phyloP scores from a whole-genome alignment of 805 yeast genomes.

The Lipomyces spencermartinsiae region DNA sequence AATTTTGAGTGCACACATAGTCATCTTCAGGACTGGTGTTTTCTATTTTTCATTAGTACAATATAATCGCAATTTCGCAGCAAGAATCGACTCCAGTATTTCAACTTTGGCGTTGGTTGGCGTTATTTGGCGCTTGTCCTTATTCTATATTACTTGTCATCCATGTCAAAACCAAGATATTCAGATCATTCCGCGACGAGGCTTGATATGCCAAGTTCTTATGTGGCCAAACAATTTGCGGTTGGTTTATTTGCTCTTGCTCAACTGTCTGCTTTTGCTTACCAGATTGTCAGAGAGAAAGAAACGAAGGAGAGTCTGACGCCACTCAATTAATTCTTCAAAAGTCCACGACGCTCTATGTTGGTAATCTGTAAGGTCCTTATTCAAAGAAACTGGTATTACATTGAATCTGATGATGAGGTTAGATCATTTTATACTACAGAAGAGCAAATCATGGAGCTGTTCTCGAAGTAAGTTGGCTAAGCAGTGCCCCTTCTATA shows the following conservation, averaged over 20 bases:
- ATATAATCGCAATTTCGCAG: too few species aligned
- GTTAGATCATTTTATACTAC: constrained; percentile 77
- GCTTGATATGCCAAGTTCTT: constrained; percentile 34
- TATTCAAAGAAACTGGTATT: neutral
- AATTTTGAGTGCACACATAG: neutral
- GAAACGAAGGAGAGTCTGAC: neutral
- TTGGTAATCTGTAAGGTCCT: constrained; percentile 68
- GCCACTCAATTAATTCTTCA: constrained; percentile 53
- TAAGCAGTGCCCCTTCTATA: neutral
- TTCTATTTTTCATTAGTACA: too few species aligned
- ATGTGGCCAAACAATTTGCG: constrained; percentile 26
- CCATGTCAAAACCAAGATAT: neutral
- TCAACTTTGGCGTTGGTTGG: too few species aligned
- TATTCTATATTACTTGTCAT: neutral
- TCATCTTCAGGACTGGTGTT: too few species aligned
- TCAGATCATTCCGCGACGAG: constrained; percentile 21
- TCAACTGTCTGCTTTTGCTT: neutral
- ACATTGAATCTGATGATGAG: neutral
- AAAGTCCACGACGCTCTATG: constrained; percentile 78
- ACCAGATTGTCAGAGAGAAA: constrained; percentile 3
- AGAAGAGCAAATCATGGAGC: constrained; percentile 91
- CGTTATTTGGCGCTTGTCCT: too few species aligned
- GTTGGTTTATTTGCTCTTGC: constrained; percentile 10
- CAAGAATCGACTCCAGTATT: too few species aligned
- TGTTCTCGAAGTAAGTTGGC: constrained; percentile 68